Evolutionary conservation across 2,329 filamentous ascomycete species (phyloP).

Genomic region (Balansia obtecta): DNA sequence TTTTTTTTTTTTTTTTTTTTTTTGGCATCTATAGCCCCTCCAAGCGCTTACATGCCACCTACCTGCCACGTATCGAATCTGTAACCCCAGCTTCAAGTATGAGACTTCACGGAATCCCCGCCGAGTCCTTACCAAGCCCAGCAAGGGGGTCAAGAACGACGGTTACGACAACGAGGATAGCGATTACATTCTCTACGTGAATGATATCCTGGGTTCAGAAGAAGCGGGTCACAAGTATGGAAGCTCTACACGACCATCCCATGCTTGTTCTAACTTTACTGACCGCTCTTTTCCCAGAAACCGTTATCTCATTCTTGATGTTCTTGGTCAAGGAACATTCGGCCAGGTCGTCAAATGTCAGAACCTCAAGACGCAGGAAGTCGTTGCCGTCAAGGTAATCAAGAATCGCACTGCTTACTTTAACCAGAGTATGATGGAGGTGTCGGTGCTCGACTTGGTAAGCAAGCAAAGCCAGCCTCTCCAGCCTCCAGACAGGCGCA

Average conservation of each 20-base stretch:
- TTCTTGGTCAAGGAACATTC: constrained; percentile 93
- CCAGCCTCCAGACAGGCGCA: background rate
- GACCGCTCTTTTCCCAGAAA: constrained; percentile 43
- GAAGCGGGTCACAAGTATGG: constrained; percentile 91
- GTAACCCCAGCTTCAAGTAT: constrained; percentile 96
- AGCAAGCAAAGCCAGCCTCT: background rate
- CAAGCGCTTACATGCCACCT: constrained; percentile 91
- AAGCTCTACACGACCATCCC: constrained; percentile 1
- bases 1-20: no score
- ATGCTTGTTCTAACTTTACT: background rate
- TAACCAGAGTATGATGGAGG: constrained; percentile 99
- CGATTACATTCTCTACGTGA: constrained; percentile 98
- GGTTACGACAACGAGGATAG: constrained; percentile 98
- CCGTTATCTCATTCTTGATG: constrained; percentile 91
- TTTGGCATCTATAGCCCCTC: constrained; percentile 63
- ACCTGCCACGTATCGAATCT: constrained; percentile 93
- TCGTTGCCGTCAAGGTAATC: constrained; percentile 97
- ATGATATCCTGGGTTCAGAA: constrained; percentile 94
- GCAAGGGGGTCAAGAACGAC: constrained; percentile 97
- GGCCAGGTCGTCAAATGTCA: constrained; percentile 98
- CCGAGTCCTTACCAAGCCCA: constrained; percentile 91
- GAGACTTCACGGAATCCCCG: constrained; percentile 94
- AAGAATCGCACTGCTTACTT: constrained; percentile 99
- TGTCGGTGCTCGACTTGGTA: constrained; percentile 91
- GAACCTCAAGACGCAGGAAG: constrained; percentile 95